Evolutionary conservation across 257 asterid genomes (phyloP), one percentile per base, ranked within the genome.

Genomic region (Parsonsia alboflavescens): DNA sequence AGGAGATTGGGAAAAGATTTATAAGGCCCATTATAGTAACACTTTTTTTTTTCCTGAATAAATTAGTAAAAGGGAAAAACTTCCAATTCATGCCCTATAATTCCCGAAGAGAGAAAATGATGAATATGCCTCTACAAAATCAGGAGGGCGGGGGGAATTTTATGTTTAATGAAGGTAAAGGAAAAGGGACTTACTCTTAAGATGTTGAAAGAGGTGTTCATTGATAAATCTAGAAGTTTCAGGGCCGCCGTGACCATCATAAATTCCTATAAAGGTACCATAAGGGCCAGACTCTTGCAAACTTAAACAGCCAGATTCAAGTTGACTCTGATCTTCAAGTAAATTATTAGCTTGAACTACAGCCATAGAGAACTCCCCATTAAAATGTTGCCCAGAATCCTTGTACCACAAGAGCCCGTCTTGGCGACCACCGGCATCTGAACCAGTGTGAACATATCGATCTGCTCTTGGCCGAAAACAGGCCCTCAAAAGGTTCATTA

Each of bases 191-290:
- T 81, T 83, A 89, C 95, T 87, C 84, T 89, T 85, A 79, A 89
- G 90, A 80, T 89, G 86, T 75, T 81, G 87, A 80, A 85, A 89
- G 73, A 89, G 87, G 74, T 85, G 84, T 0, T 87, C 86, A 70
- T 87, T 89, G 85, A 89, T 81, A 82, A 79, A 89, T 65, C 92
- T 79, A 5, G 95, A 83, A 17, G 95, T 87, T 79, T 89, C 92
- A 7, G 95, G 95, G 48, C 92, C 95, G 10, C 95, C 92, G 52
- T 89, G 95, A n/a, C 95, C 95, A 83, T 89, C 95, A 78, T 89
- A 89, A 75, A 89, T 59, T 68, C 92, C 95, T 21, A 89, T 83
- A 72, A 89, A 89, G 71, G 95, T 87, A 74, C 95, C 95, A 78
- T 78, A 81, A 8, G 95, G 92, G 33, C 92, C 95, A 46, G 88